A percentile compares a stretch with the other conserved stretches of the same genome.
Conservation (phyloP, 768 basidiomycete genomes). For the Polyporus arcularius region DNA sequence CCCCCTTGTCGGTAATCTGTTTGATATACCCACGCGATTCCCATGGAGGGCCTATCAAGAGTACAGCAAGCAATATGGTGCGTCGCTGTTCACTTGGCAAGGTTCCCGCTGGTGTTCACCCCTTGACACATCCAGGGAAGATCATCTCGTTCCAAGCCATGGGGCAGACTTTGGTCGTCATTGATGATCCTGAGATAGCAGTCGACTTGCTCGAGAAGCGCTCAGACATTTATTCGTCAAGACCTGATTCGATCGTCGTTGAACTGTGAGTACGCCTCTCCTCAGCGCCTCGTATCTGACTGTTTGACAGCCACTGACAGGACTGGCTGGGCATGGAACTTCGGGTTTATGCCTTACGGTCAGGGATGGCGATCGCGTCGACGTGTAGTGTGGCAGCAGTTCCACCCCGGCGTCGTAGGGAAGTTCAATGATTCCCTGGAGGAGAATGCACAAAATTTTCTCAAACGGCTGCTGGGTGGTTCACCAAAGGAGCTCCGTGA, state of each 20-base stretch:
- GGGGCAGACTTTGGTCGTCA: constrained; percentile 20
- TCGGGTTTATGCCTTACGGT: constrained; percentile 6
- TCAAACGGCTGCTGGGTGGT: not conserved
- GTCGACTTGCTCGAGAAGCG: constrained; percentile 29
- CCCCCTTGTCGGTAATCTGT: constrained; percentile 21
- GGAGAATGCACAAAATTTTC: not conserved
- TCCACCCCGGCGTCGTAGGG: not conserved
- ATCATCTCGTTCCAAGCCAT: constrained; percentile 20
- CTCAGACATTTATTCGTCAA: constrained; percentile 29
- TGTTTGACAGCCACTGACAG: not conserved
- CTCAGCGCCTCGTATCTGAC: not conserved
- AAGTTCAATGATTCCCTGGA: not conserved
- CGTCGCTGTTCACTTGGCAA: not conserved
- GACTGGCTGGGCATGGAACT: constrained; percentile 2
- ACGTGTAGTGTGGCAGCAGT: constrained; percentile 1
- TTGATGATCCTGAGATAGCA: constrained; percentile 18
- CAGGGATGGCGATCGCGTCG: constrained; percentile 3
- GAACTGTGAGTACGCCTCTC: not conserved
- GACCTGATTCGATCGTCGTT: constrained; percentile 17
- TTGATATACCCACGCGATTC: constrained; percentile 11
- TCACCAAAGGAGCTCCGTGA: not conserved
- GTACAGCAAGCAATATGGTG: constrained; percentile 16
- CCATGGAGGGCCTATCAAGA: constrained; percentile 8
- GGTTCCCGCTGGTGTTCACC: too few relatives aligned
- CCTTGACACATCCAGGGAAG: constrained; percentile 6